phyloP scores from a whole-genome alignment of 257 asterid genomes.

The Paulownia fortunei region DNA sequence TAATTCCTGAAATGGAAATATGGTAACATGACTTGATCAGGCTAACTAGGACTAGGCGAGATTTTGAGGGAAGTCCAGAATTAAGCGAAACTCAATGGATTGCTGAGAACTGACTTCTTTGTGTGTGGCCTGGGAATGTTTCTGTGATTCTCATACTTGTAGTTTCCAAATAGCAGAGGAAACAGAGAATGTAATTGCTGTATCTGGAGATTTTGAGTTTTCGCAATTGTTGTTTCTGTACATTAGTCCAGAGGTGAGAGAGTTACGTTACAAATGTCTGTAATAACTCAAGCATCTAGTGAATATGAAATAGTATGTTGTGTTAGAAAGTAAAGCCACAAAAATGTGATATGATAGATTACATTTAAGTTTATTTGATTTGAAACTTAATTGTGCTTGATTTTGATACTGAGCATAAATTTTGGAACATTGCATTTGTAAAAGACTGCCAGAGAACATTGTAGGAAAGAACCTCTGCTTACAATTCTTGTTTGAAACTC shows the following conservation, averaged over 20 bases:
- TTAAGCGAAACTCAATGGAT: no score
- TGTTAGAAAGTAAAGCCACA: neutral
- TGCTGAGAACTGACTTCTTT: neutral
- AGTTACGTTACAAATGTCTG: no score
- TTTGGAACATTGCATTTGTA: neutral
- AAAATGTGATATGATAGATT: no score
- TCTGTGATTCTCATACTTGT: neutral
- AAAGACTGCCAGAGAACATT: no score
- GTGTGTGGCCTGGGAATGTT: neutral
- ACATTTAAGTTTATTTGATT: neutral
- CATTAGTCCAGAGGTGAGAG: no score
- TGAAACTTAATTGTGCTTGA: no score
- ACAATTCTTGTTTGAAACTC: no score
- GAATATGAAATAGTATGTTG: neutral
- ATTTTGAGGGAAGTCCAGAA: no score
- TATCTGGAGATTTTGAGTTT: neutral
- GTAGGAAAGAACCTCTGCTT: no score
- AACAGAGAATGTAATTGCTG: constrained; percentile 3
- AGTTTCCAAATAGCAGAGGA: neutral
- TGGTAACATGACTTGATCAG: neutral
- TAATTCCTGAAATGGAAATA: neutral
- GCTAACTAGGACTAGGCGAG: no score
- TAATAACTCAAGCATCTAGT: neutral
- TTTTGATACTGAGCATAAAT: neutral
- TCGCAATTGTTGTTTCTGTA: neutral